Evolutionary conservation across 2,329 filamentous ascomycete species (phyloP).

Genomic region (Colletotrichum limetticola): DNA sequence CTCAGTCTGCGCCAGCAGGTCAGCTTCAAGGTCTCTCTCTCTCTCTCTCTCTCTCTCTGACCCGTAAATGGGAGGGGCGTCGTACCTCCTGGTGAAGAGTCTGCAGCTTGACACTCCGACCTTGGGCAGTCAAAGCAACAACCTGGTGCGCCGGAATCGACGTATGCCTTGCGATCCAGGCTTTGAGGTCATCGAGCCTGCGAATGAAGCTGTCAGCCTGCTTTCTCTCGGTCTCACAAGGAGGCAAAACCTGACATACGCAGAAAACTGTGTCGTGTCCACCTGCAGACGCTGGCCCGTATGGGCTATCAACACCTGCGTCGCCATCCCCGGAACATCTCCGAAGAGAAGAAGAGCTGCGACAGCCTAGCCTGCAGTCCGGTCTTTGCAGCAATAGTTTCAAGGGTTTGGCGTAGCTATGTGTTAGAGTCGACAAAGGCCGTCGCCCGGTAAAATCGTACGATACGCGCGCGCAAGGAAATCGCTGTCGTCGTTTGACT

Average conservation of each 20-base stretch:
- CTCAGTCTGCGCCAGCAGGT: conserved; percentile 71
- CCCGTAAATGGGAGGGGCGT: not conserved
- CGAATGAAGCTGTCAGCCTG: conserved; percentile 20
- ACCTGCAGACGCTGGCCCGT: conserved; percentile 87
- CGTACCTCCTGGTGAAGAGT: conserved; percentile 82
- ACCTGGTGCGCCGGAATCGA: conserved; percentile 82
- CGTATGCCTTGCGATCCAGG: conserved; percentile 80
- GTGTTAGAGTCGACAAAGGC: not conserved
- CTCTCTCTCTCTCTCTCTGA: not conserved
- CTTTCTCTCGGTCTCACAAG: conserved; percentile 1
- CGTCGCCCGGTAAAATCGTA: not conserved
- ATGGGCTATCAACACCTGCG: conserved; percentile 92
- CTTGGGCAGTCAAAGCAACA: conserved; percentile 86
- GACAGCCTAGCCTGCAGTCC: conserved; percentile 25
- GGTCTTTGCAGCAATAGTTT: not conserved
- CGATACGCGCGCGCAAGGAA: not conserved
- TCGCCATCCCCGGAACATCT: conserved; percentile 79
- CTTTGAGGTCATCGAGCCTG: conserved; percentile 85
- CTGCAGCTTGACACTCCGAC: conserved; percentile 85
- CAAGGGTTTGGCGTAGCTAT: not conserved
- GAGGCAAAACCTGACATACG: conserved; percentile 60
- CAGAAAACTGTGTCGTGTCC: conserved; percentile 79
- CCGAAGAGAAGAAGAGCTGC: conserved; percentile 37
- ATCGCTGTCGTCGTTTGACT: not conserved
- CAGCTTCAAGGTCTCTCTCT: conserved; percentile 11